phyloP scores from a whole-genome alignment of 495 filamentous ascomycete genomes.

The Penicillium coffeae region DNA sequence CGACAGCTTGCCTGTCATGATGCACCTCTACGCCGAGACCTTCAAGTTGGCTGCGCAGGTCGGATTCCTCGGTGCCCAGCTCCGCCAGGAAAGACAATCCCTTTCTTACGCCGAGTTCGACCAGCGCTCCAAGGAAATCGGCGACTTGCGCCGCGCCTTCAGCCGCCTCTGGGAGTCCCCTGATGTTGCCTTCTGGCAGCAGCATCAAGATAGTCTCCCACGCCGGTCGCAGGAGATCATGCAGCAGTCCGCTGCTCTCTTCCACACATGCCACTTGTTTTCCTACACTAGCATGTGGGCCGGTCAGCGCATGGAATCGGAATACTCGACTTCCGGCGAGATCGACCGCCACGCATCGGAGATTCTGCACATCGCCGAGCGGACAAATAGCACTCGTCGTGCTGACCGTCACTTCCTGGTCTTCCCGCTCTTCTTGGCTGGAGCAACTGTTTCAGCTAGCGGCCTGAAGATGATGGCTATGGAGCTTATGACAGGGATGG shows the following conservation, averaged over 20 bases:
- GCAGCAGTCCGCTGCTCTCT: conserved; percentile 48
- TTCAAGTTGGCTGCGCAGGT: conserved; percentile 38
- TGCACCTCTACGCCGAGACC: conserved; percentile 44
- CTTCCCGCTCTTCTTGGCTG: conserved; percentile 57
- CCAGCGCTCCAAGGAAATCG: conserved; percentile 20
- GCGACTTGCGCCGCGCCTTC: conserved; percentile 36
- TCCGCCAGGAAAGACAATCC: conserved; percentile 26
- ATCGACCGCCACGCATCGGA: conserved; percentile 40
- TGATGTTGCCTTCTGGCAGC: conserved; percentile 29
- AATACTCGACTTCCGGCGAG: conserved; percentile 30
- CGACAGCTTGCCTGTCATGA: conserved; percentile 37
- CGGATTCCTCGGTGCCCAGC: conserved; percentile 37
- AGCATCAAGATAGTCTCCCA: conserved; percentile 38
- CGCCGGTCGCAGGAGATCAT: conserved; percentile 37
- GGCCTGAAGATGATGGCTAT: conserved; percentile 48
- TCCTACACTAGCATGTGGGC: conserved; percentile 50
- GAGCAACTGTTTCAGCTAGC: conserved; percentile 38
- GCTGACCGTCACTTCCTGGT: conserved; percentile 46
- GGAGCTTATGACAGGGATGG: conserved; percentile 46
- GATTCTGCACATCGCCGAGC: conserved; percentile 44
- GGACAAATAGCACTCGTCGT: conserved; percentile 20
- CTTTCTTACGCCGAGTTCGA: conserved; percentile 13
- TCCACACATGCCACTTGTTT: conserved; percentile 48
- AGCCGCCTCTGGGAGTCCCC: conserved; percentile 38
- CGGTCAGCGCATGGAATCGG: conserved; percentile 38